Conservation (phyloP, 2,329 filamentous ascomycete species). For the Colletotrichum liaoningense region DNA sequence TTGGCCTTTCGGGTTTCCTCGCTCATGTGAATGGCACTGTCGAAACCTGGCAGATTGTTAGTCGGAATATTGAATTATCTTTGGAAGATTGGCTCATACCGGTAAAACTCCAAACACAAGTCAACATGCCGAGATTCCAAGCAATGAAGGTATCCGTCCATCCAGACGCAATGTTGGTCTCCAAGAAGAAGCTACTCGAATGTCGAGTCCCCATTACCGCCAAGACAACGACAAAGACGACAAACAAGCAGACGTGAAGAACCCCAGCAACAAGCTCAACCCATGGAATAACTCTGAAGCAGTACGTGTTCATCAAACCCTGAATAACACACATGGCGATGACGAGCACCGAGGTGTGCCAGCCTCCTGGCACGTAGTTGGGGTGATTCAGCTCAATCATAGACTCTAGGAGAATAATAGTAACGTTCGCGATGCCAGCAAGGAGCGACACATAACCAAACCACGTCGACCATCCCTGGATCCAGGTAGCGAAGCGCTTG, state of each 20-base stretch:
- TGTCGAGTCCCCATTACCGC: not conserved
- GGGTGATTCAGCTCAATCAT: conserved; percentile 9
- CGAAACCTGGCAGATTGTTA: not conserved
- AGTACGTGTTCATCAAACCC: conserved; percentile 17
- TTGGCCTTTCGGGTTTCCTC: conserved; percentile 33
- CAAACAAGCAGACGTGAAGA: conserved; percentile 10
- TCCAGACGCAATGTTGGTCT: conserved; percentile 2
- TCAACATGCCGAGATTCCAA: conserved; percentile 13
- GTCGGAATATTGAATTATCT: accelerated
- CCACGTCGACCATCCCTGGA: conserved; percentile 15
- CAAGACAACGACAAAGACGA: conserved; percentile 4
- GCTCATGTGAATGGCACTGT: conserved; percentile 28
- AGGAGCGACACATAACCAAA: conserved; percentile 9
- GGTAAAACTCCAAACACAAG: conserved; percentile 19
- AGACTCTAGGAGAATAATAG: not conserved
- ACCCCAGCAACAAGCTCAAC: conserved; percentile 9
- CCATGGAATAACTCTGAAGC: conserved; percentile 10
- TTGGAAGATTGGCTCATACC: not conserved
- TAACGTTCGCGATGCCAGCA: conserved; percentile 1
- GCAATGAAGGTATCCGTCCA: conserved; percentile 17
- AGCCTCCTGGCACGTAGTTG: not conserved
- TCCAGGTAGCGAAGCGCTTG: conserved; percentile 7
- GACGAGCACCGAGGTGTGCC: conserved; percentile 17
- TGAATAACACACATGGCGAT: conserved; percentile 10
- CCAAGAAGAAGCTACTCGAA: not conserved